Percentiles rank a stretch among this genome's conserved stretches.
Conservation (phyloP, 345 rosid species). For the Lepidium aucheri region DNA sequence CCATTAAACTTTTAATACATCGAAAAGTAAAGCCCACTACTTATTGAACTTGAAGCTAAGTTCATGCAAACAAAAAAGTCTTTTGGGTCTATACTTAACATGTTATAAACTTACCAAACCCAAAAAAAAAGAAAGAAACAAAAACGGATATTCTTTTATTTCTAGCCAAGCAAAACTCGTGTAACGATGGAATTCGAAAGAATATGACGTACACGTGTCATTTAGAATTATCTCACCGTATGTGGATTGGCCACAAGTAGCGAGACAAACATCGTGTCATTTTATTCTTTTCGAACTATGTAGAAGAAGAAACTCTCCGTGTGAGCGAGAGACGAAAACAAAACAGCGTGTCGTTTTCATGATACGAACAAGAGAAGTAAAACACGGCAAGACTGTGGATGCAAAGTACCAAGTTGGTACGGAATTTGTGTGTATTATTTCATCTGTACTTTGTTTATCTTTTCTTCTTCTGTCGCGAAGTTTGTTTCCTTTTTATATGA, state of each 20-base stretch:
- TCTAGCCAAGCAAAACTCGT: neutral
- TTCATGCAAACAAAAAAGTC: neutral
- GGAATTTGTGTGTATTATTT: neutral
- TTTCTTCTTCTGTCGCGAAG: neutral
- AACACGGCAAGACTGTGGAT: conserved; percentile 9
- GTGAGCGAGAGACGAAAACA: neutral
- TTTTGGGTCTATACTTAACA: too few relatives aligned
- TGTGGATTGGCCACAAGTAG: neutral
- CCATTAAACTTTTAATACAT: neutral
- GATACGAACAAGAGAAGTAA: conserved; percentile 3
- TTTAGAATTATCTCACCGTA: neutral
- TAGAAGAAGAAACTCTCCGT: neutral
- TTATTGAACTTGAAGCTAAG: neutral
- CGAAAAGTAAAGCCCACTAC: neutral
- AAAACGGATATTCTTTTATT: neutral
- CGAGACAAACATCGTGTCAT: conserved; percentile 1
- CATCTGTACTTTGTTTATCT: neutral
- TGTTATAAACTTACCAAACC: too few relatives aligned
- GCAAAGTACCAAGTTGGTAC: conserved; percentile 26
- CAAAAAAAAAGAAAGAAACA: too few relatives aligned
- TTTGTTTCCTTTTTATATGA: neutral
- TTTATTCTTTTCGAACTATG: neutral
- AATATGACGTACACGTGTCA: neutral
- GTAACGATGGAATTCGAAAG: neutral
- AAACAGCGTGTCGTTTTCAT: conserved; percentile 17